Conservation (phyloP, 306 rosid species). For the Crotalaria pallida region DNA sequence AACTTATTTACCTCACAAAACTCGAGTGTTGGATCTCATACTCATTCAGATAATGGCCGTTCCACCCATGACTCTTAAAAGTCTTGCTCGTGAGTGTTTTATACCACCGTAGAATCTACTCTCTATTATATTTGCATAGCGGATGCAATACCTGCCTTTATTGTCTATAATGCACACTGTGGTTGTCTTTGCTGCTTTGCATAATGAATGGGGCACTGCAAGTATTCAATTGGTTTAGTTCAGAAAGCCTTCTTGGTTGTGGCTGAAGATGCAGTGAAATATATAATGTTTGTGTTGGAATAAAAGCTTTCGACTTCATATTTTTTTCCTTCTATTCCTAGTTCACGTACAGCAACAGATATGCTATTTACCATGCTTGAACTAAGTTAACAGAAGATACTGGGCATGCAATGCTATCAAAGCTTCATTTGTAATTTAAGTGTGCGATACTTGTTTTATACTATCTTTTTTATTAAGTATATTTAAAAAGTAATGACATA, state of each 20-base stretch:
- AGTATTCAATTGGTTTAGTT: conserved; percentile 8
- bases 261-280: conserved; percentile 1
- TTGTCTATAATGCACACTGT: not conserved
- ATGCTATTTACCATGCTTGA: not conserved
- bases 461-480: not conserved
- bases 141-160: conserved; percentile 6
- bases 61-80: conserved; percentile 26
- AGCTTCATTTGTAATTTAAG: conserved; percentile 26
- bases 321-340: not conserved
- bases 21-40: conserved; percentile 40
- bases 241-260: conserved; percentile 17
- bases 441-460: not conserved
- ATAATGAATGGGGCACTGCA: not conserved
- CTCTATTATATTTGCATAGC: not conserved
- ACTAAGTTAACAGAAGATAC: not conserved
- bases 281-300: conserved; percentile 8
- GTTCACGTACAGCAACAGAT: not conserved
- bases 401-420: not conserved
- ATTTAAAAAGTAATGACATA: too few species aligned
- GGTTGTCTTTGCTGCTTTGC: conserved; percentile 17
- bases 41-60: conserved; percentile 45
- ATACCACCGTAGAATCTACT: conserved; percentile 5
- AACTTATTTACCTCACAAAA: conserved; percentile 66
- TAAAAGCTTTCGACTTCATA: conserved; percentile 5
- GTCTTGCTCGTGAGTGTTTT: conserved; percentile 30